Base-by-base conservation (phyloP, 2,329 filamentous ascomycete genomes). In the Sclerotinia borealis region DNA sequence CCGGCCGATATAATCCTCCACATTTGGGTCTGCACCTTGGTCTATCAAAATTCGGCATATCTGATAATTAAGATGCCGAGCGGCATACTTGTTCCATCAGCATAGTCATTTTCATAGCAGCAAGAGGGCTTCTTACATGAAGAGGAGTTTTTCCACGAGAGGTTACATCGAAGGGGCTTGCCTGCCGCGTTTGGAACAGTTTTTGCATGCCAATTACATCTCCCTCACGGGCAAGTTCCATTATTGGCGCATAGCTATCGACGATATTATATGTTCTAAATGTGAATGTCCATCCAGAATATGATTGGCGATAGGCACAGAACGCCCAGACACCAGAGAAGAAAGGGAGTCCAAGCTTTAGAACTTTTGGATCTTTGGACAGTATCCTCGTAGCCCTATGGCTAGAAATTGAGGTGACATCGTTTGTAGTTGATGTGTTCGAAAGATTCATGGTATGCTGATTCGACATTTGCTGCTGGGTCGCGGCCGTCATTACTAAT, bases 41-140 rank as follows among this genome's bases (percentile, higher is more conserved):
- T 52, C 8, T 27, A 52, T 11, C 4, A 52, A 52, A 4, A 52
- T 17, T 13, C 4, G 50, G 4, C 34, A 52, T 25, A 1, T 0
- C 0, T 17, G 4, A 2, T 25, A 6, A 1, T 15, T 1, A 3
- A 0, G 0, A 0, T 0, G 0, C 4, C 0, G 0, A 4, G n/a
- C 31, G 13, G n/a, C 49, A 2, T 0, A 0, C 49, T 52, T 36
- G 0, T 2, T 1, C 17, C 3, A 17, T 25, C 3, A 37, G n/a
- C 31, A 9, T 10, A 2, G 4, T 5, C 1, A 1, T 15, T 37
- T 37, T 7, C 8, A 52, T 15, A 1, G 19, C 0, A 6, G 10
- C 1, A 19, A 4, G 22, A 27, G 2, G 11, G 2, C 1, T 25
- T 9, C 34, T 13, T 52, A 37, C 34, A 5, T 52, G 50, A 11